These are phyloP conservation scores for Santalum album DNA, from an alignment of 164 flowering plant species.

Conservation along the genomic window DNA sequence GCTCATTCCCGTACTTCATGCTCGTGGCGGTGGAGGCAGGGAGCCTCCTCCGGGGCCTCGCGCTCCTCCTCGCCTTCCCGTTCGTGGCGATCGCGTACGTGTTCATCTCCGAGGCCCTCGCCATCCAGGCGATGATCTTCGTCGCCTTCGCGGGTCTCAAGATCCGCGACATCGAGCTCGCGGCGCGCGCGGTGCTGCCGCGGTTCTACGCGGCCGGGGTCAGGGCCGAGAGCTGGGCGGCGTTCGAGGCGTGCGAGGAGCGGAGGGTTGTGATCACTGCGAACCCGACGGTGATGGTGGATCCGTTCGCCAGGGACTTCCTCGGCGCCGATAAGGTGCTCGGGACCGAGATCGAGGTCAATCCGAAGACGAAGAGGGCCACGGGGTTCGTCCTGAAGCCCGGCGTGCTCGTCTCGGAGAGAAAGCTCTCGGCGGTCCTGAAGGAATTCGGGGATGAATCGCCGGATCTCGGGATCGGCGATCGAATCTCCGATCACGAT, in stretches of 20 bases:
- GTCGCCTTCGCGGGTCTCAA: conserved; percentile 66
- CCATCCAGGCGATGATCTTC: conserved; percentile 67
- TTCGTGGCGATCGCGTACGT: conserved; percentile 50
- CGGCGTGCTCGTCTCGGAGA: conserved; percentile 63
- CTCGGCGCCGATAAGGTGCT: conserved; percentile 80
- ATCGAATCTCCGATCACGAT: conserved; percentile 66
- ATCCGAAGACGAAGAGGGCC: conserved; percentile 67
- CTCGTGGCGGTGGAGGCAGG: conserved; percentile 92
- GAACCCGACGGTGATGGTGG: conserved; percentile 82
- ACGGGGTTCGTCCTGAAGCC: conserved; percentile 74
- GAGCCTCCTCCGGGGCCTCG: conserved; percentile 67
- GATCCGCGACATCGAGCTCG: conserved; percentile 78
- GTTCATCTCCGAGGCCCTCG: conserved; percentile 67
- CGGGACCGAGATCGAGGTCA: conserved; percentile 87
- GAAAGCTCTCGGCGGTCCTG: conserved; percentile 47
- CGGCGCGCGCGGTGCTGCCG: conserved; percentile 71
- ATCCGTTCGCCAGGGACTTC: conserved; percentile 70
- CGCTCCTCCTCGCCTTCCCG: conserved; percentile 65
- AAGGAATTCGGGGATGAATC: conserved; percentile 65
- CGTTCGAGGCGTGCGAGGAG: conserved; percentile 46
- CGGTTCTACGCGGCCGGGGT: conserved; percentile 77
- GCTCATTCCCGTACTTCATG: conserved; percentile 88
- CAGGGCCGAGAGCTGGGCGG: conserved; percentile 60
- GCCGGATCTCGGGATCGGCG: conserved; percentile 84
- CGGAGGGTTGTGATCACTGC: conserved; percentile 78